phyloP scores from a whole-genome alignment of 1,284 basidiomycete species.

The Grifola frondosa region DNA sequence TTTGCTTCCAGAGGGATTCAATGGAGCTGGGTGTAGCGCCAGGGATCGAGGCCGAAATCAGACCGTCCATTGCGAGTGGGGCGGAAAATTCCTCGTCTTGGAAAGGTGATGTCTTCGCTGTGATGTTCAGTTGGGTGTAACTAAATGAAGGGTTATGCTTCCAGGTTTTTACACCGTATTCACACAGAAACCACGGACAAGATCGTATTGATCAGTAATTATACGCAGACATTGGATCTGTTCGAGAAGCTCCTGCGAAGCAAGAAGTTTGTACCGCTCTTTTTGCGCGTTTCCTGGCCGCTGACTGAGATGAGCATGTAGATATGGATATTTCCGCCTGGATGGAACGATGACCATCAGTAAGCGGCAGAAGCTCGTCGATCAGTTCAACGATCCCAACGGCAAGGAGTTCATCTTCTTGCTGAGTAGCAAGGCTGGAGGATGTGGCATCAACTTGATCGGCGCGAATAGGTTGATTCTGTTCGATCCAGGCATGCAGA shows the following conservation, averaged over 20 bases:
- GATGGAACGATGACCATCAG: constrained; percentile 93
- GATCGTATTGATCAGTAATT: constrained; percentile 98
- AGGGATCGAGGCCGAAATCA: constrained; percentile 47
- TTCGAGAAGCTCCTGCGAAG: constrained; percentile 85
- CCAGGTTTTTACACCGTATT: constrained; percentile 84
- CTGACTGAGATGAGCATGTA: constrained; percentile 29
- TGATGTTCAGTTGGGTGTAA: not conserved
- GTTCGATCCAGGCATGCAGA: constrained; percentile 84
- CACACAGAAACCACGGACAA: constrained; percentile 87
- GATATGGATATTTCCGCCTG: constrained; percentile 90
- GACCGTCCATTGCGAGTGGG: constrained; percentile 73
- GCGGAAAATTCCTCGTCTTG: constrained; percentile 93
- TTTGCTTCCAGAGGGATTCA: constrained; percentile 84
- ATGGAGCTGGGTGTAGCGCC: constrained; percentile 46
- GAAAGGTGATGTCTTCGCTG: constrained; percentile 64
- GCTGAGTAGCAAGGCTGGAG: constrained; percentile 95
- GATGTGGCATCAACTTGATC: constrained; percentile 98
- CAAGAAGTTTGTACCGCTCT: constrained; percentile 65
- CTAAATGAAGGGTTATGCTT: not conserved
- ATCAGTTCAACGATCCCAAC: constrained; percentile 95
- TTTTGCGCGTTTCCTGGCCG: not conserved
- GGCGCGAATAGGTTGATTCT: constrained; percentile 95
- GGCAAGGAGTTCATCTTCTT: constrained; percentile 96
- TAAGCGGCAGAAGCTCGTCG: constrained; percentile 97
- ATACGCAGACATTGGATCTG: constrained; percentile 95